phyloP scores from a whole-genome alignment of 805 yeast genomes.

The Cyberlindnera suaveolens region DNA sequence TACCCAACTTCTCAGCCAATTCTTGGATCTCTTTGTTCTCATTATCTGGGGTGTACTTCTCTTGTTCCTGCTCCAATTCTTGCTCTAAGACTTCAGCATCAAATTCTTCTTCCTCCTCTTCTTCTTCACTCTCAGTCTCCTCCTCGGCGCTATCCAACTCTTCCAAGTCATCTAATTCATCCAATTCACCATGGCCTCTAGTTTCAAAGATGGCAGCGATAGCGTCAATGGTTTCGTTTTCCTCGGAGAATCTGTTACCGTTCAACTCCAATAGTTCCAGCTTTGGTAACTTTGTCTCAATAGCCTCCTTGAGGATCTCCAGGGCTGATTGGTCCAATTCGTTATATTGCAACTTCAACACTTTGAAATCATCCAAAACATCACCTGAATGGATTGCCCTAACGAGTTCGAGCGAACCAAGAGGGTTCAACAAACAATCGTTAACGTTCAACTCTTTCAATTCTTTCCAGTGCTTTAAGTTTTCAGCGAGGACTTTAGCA shows the following conservation, averaged over 20 bases:
- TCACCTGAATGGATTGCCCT: constrained; percentile 40
- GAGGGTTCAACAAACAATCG: constrained; percentile 79
- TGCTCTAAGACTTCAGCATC: constrained; percentile 28
- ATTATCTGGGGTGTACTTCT: constrained; percentile 34
- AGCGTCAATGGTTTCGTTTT: constrained; percentile 58
- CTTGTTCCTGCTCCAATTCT: constrained; percentile 34
- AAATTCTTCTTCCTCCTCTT: constrained; percentile 33
- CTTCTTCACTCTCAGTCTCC: constrained; percentile 32
- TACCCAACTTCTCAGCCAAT: constrained; percentile 53
- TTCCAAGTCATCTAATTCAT: constrained; percentile 93
- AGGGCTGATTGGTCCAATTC: constrained; percentile 71
- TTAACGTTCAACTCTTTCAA: constrained; percentile 78
- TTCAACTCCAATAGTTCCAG: constrained; percentile 73
- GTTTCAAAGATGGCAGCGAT: constrained; percentile 59
- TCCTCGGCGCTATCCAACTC: constrained; percentile 60
- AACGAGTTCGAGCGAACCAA: constrained; percentile 59
- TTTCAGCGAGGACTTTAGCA: constrained; percentile 56
- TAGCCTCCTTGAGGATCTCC: constrained; percentile 47
- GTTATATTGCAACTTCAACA: constrained; percentile 77
- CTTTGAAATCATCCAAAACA: constrained; percentile 38
- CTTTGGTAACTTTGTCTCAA: constrained; percentile 49
- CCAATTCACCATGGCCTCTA: constrained; percentile 77
- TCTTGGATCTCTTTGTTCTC: constrained; percentile 45
- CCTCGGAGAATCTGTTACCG: constrained; percentile 92
- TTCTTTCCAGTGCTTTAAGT: constrained; percentile 54